Evolutionary conservation across 1,284 basidiomycete species (phyloP), one percentile per base, ranked within the genome.

Genomic region (Athelia sp.): DNA sequence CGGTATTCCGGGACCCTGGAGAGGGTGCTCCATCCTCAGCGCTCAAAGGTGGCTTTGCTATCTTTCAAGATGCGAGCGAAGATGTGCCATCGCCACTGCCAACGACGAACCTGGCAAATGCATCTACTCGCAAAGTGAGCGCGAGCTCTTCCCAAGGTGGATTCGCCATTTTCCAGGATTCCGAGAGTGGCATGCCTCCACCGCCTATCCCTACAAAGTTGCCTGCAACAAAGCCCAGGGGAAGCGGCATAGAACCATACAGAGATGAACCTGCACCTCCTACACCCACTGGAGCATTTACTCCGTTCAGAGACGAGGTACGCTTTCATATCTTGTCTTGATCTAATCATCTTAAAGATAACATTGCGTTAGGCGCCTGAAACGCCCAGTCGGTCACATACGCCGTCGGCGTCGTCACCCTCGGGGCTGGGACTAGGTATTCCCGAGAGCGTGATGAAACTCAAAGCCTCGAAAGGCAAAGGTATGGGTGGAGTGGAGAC

Each of bases 241-340:
- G 58, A 51, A 59, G 62, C 31, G 29, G 51, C 18, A 64, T 74
- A 35, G 58, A 59, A 21, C 69, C 71, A 3, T 76, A 74, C 54
- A 65, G 69, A 26, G 77, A 78, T 50, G 62, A 56, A n/a, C 19
- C 17, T 2, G 53, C 52, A 40, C 36, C 46, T 9, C 17, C 45
- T 11, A 15, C 45, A 17, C 31, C 32, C 47, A 48, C 40, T 13
- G n/a, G 81, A 26, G 78, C 68, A 52, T 87, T 89, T 57, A 76
- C 68, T 43, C 86, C 86, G 14, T 88, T 82, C 64, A 70, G 76
- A 52, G 86, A 87, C 56, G 82, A 84, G 65, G 83, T 84, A 58
- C 63, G 72, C 56, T 29, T 21, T 10, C 43, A 8, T 6, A 29
- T 48, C 43, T 18, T 13, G 15, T 44, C 34, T 24, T 34, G n/a